phyloP scores from a whole-genome alignment of 2,329 filamentous ascomycete genomes.

The Cladophialophora immunda region DNA sequence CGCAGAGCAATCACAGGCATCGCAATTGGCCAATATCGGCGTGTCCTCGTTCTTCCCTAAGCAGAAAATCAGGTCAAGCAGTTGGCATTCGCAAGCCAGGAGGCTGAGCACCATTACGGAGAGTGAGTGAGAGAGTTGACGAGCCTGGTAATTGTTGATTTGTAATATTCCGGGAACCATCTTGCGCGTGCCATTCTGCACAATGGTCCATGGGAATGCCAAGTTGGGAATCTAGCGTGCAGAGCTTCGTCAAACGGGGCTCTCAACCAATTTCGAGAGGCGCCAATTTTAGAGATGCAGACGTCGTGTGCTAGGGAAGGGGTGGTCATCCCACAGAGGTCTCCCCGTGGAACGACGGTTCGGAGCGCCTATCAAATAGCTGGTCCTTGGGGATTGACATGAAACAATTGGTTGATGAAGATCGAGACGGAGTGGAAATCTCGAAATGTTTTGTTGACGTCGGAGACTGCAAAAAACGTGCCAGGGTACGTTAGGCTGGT shows the following conservation, averaged over 20 bases:
- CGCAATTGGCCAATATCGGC: not conserved
- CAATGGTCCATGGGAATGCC: not conserved
- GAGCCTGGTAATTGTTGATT: slow-evolving; percentile 18
- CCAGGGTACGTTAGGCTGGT: not conserved
- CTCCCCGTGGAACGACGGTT: slow-evolving; percentile 12
- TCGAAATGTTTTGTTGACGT: slow-evolving; percentile 15
- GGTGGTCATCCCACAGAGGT: not conserved
- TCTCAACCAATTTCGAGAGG: not conserved
- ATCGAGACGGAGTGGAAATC: slow-evolving; percentile 10
- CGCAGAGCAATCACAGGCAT: not conserved
- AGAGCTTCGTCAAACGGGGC: not conserved
- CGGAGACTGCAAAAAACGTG: not conserved
- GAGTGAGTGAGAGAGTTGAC: not conserved
- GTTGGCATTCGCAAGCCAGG: slow-evolving; percentile 21
- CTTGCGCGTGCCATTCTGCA: not conserved
- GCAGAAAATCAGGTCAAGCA: not conserved
- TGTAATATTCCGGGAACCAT: slow-evolving; percentile 5
- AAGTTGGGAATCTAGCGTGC: not conserved
- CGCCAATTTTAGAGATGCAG: slow-evolving; percentile 19
- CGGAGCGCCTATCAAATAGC: slow-evolving; percentile 13
- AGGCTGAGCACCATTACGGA: slow-evolving; percentile 25
- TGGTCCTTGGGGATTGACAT: not conserved
- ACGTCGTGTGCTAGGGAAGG: not conserved
- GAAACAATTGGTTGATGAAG: slow-evolving; percentile 8
- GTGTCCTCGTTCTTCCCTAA: not conserved